Evolutionary conservation across 352 stramenopile genomes (phyloP), one percentile per base, ranked within the genome.

Genomic region (Globisporangium solare): DNA sequence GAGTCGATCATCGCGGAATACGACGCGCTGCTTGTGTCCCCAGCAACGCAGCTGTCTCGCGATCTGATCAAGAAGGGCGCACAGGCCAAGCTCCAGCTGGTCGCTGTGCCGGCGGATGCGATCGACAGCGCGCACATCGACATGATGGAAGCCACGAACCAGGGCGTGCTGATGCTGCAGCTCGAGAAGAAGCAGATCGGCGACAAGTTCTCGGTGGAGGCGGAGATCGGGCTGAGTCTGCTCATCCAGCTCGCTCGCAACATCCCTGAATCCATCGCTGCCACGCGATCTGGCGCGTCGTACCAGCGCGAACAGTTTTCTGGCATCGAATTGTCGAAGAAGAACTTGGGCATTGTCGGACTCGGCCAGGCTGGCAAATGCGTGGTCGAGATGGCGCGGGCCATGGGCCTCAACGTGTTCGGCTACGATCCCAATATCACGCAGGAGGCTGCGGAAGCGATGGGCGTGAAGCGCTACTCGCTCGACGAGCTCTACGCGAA

Each of bases 341-440:
- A 91, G 66, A 70, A 54, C 20, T 57, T 93, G 4, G 83, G 79
- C 15, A 73, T 93, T 37, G 73, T 93, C n/a, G 81, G 81, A 1
- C 71, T 93, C 43, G 79, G 79, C 15, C 76, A 89, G 58, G 79
- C 79, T 3, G 80, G 83, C 55, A 76, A 84, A 65, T 80, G 78
- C 35, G 75, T 90, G 1, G 79, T 81, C 18, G 81, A 93, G 46
- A 87, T 91, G 68, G 81, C 83, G 10, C 61, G 69, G n/a, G 72
- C 81, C 39, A 81, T 93, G 43, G 81, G 80, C 0, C 67, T 93
- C 13, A 45, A 80, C n/a, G 76, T 90, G 12, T 73, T 80, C 43
- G 80, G 75, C 14, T 93, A 77, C 56, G 83, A 93, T 57, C 83
- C 83, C 12, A 90, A 88, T 47, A 51, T 93, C 31, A 88, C 74